Percentiles rank a stretch among this genome's conserved stretches.
Conservation (phyloP, 2,329 filamentous ascomycete genomes). For the Trichoderma arundinaceum region DNA sequence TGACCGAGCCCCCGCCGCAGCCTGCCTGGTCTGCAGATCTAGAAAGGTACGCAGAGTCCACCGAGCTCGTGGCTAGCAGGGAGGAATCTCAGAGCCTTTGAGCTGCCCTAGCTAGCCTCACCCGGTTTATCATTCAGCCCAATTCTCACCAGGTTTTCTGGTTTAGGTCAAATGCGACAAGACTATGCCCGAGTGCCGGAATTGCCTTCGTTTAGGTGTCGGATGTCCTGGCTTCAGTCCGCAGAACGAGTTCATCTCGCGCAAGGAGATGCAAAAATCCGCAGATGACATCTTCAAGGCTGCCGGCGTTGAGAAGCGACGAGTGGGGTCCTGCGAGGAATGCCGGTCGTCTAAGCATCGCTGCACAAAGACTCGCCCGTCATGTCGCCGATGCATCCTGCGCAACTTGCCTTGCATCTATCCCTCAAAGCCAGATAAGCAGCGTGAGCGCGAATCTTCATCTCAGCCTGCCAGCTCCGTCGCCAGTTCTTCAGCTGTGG, state of each 20-base stretch:
- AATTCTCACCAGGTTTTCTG: background rate
- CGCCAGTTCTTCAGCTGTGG: slow-evolving; percentile 16
- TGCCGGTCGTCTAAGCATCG: slow-evolving; percentile 40
- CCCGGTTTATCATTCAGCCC: background rate
- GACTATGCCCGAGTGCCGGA: slow-evolving; percentile 32
- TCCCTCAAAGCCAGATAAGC: slow-evolving; percentile 31
- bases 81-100: background rate
- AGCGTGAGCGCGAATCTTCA: slow-evolving; percentile 24
- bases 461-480: slow-evolving; percentile 28
- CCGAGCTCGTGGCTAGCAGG: background rate
- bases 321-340: slow-evolving; percentile 40
- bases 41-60: slow-evolving; percentile 31
- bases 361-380: slow-evolving; percentile 39
- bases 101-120: background rate
- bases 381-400: slow-evolving; percentile 39
- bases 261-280: slow-evolving; percentile 36
- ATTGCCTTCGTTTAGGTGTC: slow-evolving; percentile 38
- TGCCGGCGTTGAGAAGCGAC: slow-evolving; percentile 40
- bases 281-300: slow-evolving; percentile 40
- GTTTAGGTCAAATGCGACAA: slow-evolving; percentile 39
- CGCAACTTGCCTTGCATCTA: slow-evolving; percentile 36
- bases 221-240: slow-evolving; percentile 38
- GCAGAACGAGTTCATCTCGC: slow-evolving; percentile 34
- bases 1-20: slow-evolving; percentile 22
- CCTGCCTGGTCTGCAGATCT: slow-evolving; percentile 33